phyloP scores from a whole-genome alignment of 495 filamentous ascomycete genomes.

The Neohortaea acidophila region DNA sequence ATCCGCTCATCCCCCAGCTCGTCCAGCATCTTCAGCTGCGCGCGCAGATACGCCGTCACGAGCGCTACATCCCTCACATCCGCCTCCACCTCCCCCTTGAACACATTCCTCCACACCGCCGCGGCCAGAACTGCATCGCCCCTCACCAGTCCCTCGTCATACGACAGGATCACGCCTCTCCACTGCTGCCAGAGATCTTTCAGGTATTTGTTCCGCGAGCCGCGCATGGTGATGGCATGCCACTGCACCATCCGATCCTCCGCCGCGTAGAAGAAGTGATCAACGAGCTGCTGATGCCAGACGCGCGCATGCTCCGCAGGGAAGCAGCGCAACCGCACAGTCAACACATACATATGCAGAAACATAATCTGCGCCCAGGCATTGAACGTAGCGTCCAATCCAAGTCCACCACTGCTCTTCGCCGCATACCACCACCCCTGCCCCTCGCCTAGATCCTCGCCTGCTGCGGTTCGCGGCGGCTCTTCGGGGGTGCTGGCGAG shows the following conservation, averaged over 20 bases:
- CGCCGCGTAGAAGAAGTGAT: conserved; percentile 86
- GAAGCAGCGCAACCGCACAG: conserved; percentile 68
- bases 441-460: conserved; percentile 63
- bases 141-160: conserved; percentile 73
- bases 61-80: conserved; percentile 56
- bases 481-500: conserved; percentile 20
- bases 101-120: conserved; percentile 89
- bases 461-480: conserved; percentile 49
- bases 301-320: conserved; percentile 42
- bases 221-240: conserved; percentile 50
- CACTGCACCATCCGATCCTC: conserved; percentile 69
- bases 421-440: conserved; percentile 64
- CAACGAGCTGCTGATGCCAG: conserved; percentile 64
- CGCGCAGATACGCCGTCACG: conserved; percentile 66
- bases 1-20: conserved; percentile 44
- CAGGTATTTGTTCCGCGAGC: conserved; percentile 65
- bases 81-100: conserved; percentile 55
- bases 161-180: conserved; percentile 66
- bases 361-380: conserved; percentile 94
- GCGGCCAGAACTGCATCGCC: conserved; percentile 74
- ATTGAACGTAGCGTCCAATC: conserved; percentile 67
- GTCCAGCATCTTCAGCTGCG: conserved; percentile 46
- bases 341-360: conserved; percentile 85
- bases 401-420: conserved; percentile 27
- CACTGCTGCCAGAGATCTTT: conserved; percentile 88